Evolutionary conservation across 73 alveolate species (phyloP).

Genomic region (Symbiodinium natans): DNA sequence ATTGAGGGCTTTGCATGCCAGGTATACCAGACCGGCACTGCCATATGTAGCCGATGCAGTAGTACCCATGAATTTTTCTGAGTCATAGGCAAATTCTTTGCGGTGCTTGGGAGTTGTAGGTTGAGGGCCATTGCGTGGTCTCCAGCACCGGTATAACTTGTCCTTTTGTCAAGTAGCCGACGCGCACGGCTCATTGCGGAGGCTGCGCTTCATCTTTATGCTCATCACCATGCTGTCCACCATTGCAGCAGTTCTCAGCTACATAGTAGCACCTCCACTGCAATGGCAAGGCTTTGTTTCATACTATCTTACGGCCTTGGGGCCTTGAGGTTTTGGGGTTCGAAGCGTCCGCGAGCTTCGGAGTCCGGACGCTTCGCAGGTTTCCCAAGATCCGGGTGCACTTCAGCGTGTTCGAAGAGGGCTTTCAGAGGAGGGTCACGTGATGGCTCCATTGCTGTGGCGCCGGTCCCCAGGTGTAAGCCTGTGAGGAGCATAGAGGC

Average conservation of each 20-base stretch:
- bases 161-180: too few relatives aligned
- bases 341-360: neutral
- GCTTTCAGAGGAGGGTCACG: neutral
- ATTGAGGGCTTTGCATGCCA: too few relatives aligned
- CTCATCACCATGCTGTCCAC: slow-evolving; percentile 66
- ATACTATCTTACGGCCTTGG: neutral
- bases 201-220: slow-evolving; percentile 59
- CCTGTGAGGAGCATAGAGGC: too few relatives aligned
- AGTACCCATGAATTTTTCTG: too few relatives aligned
- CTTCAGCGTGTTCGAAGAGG: neutral
- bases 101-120: too few relatives aligned
- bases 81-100: too few relatives aligned
- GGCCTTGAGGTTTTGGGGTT: neutral
- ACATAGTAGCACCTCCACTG: neutral
- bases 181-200: too few relatives aligned
- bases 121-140: too few relatives aligned
- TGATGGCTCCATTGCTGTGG: neutral
- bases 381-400: neutral
- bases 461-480: too few relatives aligned
- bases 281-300: neutral
- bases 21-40: too few relatives aligned
- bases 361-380: neutral
- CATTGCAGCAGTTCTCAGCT: slow-evolving; percentile 48
- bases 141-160: too few relatives aligned
- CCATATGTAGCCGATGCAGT: too few relatives aligned